Conservation (phyloP, 1,284 basidiomycete genomes). For the Moniliophthora roreri region DNA sequence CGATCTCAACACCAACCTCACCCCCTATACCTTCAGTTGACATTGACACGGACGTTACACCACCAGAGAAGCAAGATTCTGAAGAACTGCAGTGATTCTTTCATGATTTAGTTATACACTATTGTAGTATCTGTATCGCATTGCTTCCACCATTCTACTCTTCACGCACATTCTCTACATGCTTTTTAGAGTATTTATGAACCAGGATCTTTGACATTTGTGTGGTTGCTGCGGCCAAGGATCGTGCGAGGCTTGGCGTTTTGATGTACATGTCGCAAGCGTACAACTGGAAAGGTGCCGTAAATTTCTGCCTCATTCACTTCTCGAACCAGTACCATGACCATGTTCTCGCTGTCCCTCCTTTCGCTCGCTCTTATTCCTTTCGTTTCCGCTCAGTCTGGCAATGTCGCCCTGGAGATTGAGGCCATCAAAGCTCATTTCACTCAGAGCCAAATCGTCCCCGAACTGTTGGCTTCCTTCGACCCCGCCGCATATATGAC, state of each 20-base stretch:
- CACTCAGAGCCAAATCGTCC: slow-evolving; percentile 55
- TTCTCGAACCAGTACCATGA: slow-evolving; percentile 2
- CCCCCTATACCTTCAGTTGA: background rate
- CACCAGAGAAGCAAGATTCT: slow-evolving; percentile 11
- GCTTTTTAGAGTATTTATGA: background rate
- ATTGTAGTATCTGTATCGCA: slow-evolving; percentile 22
- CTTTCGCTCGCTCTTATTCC: slow-evolving; percentile 36
- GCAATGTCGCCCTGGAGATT: slow-evolving; percentile 37
- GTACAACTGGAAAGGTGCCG: background rate
- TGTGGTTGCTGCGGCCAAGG: no score
- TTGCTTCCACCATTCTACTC: slow-evolving; percentile 14
- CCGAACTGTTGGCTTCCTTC: slow-evolving; percentile 56
- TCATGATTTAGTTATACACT: slow-evolving; percentile 11
- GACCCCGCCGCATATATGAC: slow-evolving; percentile 53
- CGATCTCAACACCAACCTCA: background rate
- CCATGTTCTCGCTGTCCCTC: slow-evolving; percentile 35
- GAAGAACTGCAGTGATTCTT: slow-evolving; percentile 4
- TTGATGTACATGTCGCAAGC: no score
- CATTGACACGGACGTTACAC: slow-evolving; percentile 12
- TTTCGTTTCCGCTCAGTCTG: slow-evolving; percentile 42
- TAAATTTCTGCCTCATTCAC: background rate
- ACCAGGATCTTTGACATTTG: no score
- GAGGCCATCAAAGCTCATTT: slow-evolving; percentile 64
- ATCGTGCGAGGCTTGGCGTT: background rate
- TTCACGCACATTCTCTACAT: background rate